A percentile compares a stretch with the other conserved stretches of the same genome.
Conservation (phyloP, 2,329 filamentous ascomycete genomes). For the Xylariaceae sp. region DNA sequence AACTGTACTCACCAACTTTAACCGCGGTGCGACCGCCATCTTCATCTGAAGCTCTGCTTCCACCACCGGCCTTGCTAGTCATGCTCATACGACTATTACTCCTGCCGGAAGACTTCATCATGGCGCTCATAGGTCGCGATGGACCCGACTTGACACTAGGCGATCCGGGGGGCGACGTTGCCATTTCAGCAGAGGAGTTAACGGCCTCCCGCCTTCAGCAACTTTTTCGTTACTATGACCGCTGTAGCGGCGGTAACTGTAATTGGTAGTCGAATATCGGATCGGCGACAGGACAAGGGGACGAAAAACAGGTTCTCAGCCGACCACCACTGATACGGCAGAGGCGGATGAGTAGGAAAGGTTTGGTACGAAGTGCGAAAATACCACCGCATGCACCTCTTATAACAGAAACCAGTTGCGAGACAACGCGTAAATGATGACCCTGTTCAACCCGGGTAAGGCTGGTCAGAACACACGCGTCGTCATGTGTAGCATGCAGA, state of each 20-base stretch:
- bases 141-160: constrained; percentile 47
- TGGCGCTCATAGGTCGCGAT: constrained; percentile 68
- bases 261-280: not conserved
- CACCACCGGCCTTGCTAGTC: constrained; percentile 66
- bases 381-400: constrained; percentile 9
- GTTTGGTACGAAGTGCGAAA: constrained; percentile 19
- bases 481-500: constrained; percentile 27
- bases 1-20: constrained; percentile 76
- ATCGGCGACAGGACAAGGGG: constrained; percentile 3
- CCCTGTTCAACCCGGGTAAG: constrained; percentile 23
- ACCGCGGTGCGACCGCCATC: constrained; percentile 78
- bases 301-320: constrained; percentile 6
- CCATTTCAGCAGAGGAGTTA: constrained; percentile 43
- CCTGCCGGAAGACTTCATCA: constrained; percentile 65
- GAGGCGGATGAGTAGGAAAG: constrained; percentile 12
- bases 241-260: not conserved
- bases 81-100: constrained; percentile 84
- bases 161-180: constrained; percentile 65
- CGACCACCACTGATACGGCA: constrained; percentile 9
- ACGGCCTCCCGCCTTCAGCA: constrained; percentile 17
- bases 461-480: constrained; percentile 16
- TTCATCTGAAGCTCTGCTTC: constrained; percentile 82
- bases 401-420: constrained; percentile 10
- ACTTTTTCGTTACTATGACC: constrained; percentile 2
- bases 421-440: constrained; percentile 3